phyloP scores from a whole-genome alignment of 2,329 filamentous ascomycete species.

The Botryotinia convoluta region DNA sequence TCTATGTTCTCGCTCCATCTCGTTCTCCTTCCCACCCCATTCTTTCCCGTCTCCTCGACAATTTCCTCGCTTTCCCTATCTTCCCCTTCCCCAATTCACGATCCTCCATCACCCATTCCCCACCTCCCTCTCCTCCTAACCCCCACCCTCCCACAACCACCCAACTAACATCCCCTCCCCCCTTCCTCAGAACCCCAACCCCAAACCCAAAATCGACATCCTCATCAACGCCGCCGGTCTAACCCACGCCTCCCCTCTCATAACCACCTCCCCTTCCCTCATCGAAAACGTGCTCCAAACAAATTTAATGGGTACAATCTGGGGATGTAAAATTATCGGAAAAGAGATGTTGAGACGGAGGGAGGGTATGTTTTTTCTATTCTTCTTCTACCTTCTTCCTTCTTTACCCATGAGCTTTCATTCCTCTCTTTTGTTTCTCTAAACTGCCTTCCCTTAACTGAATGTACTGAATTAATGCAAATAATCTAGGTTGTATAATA shows the following conservation, averaged over 20 bases:
- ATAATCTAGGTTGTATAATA: slow-evolving; percentile 75
- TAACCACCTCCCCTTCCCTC: slow-evolving; percentile 48
- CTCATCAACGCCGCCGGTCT: slow-evolving; percentile 81
- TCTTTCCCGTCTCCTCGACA: no score
- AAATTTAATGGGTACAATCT: slow-evolving; percentile 67
- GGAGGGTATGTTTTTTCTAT: slow-evolving; percentile 28
- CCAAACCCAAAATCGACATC: slow-evolving; percentile 46
- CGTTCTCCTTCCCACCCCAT: background rate
- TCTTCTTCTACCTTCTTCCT: background rate
- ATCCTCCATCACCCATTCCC: no score
- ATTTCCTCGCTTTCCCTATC: no score
- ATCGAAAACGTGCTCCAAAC: slow-evolving; percentile 61
- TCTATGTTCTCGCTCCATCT: background rate
- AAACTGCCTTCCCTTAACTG: no score
- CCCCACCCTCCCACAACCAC: background rate
- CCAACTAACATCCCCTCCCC: background rate
- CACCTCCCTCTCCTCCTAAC: no score
- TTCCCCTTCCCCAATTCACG: no score
- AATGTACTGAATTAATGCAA: no score
- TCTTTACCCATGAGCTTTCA: no score
- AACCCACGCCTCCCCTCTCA: slow-evolving; percentile 62
- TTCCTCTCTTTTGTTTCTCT: no score
- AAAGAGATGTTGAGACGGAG: slow-evolving; percentile 47
- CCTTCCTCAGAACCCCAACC: background rate
- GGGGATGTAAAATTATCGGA: slow-evolving; percentile 54